Percentiles rank a stretch among this genome's conserved stretches.
Conservation (phyloP, 176 grass and related monocot genomes). For the Carex cristatella region DNA sequence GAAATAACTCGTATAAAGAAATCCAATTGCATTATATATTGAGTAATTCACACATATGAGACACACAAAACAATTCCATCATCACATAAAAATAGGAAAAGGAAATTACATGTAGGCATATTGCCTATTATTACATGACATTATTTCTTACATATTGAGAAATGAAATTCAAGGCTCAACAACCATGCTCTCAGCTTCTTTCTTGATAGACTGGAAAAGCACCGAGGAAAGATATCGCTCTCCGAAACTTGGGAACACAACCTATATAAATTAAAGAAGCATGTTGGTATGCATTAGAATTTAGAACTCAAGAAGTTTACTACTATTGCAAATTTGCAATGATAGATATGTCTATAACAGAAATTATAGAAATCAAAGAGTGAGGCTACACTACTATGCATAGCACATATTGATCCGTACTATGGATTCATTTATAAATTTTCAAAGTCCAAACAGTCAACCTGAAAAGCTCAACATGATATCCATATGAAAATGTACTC, state of each 20-base stretch:
- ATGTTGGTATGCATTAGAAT: neutral
- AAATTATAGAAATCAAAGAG: too few relatives aligned
- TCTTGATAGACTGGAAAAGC: conserved; percentile 29
- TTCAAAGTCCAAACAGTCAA: neutral
- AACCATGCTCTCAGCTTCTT: conserved; percentile 31
- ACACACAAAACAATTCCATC: neutral
- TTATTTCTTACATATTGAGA: neutral
- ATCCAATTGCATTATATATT: neutral
- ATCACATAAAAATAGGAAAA: neutral
- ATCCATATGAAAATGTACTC: too few relatives aligned
- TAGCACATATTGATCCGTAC: too few relatives aligned
- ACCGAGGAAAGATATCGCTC: conserved; percentile 35
- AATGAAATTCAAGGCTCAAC: conserved; percentile 21
- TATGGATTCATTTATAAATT: too few relatives aligned
- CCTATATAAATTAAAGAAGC: neutral
- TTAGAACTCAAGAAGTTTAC: neutral
- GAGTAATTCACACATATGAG: neutral
- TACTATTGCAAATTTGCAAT: too few relatives aligned
- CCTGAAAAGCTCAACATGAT: too few relatives aligned
- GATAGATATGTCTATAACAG: too few relatives aligned
- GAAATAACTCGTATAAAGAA: neutral
- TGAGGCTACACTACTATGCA: too few relatives aligned
- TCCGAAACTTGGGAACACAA: conserved; percentile 38
- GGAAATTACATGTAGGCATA: neutral
- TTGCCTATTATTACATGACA: neutral